Evolutionary conservation across 345 rosid species (phyloP).

Genomic region (Citrus sp.): DNA sequence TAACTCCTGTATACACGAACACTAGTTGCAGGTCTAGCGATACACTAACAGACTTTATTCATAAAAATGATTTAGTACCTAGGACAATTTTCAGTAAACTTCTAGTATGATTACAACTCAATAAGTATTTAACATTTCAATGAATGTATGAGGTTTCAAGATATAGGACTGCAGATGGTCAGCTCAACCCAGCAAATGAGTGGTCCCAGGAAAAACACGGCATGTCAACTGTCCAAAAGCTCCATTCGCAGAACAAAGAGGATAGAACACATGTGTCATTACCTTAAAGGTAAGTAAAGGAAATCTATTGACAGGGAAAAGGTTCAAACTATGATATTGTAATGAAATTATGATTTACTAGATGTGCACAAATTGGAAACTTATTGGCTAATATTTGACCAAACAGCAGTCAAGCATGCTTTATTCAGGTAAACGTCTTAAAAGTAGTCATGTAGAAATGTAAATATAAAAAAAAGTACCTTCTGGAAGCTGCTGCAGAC

Average conservation of each 20-base stretch:
- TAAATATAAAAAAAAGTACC: constrained; percentile 23
- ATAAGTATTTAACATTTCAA: not conserved
- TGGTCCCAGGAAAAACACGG: not conserved
- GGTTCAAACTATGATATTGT: not conserved
- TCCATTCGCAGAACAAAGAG: not conserved
- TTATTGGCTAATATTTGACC: not conserved
- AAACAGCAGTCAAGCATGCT: not conserved
- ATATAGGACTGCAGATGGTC: not conserved
- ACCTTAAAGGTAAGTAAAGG: not conserved
- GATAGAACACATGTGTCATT: not conserved
- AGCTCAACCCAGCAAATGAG: not conserved
- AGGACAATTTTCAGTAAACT: not conserved
- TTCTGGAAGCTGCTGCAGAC: constrained; percentile 64
- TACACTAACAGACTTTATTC: not conserved
- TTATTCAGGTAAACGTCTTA: not conserved
- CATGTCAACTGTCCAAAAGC: not conserved
- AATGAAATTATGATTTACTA: too few species aligned
- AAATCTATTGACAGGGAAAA: not conserved
- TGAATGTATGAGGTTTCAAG: not conserved
- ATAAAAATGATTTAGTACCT: not conserved
- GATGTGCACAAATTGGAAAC: not conserved
- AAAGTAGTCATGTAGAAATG: not conserved
- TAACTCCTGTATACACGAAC: not conserved
- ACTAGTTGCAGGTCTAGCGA: not conserved
- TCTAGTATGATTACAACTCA: not conserved